phyloP scores from a whole-genome alignment of 179 eudicot genomes.

The Pouteria campechiana region DNA sequence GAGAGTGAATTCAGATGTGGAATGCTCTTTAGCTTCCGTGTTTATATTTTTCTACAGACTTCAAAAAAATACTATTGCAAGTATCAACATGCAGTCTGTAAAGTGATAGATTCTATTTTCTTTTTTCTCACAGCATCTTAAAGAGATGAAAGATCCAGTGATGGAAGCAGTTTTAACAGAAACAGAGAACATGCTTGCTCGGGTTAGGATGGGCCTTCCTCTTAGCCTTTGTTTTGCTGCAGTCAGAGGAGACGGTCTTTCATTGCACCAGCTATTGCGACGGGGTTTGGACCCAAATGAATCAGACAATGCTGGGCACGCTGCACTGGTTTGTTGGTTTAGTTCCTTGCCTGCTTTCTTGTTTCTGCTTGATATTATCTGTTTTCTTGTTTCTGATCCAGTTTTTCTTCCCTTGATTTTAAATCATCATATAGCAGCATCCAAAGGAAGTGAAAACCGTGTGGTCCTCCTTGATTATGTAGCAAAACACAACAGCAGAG shows the following conservation, averaged over 20 bases:
- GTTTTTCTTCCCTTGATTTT: conserved; percentile 1
- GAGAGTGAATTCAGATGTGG: no score
- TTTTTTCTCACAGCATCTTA: conserved; percentile 41
- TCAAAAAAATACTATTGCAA: no score
- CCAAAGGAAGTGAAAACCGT: conserved; percentile 71
- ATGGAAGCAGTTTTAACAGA: conserved; percentile 58
- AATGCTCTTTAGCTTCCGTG: no score
- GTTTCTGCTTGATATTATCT: neutral
- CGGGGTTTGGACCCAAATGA: conserved; percentile 91
- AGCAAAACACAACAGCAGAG: conserved; percentile 80
- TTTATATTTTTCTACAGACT: neutral
- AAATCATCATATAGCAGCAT: conserved; percentile 82
- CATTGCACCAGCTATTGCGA: conserved; percentile 61
- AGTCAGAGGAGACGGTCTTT: conserved; percentile 53
- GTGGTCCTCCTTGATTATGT: conserved; percentile 66
- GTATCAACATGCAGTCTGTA: no score
- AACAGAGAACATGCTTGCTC: conserved; percentile 79
- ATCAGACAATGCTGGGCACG: conserved; percentile 69
- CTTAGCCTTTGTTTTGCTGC: conserved; percentile 81
- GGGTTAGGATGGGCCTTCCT: conserved; percentile 77
- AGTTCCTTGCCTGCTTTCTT: neutral
- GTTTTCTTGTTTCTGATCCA: neutral
- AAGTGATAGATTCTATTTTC: neutral
- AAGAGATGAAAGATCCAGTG: conserved; percentile 41
- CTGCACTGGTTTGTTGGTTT: conserved; percentile 53